Base-by-base conservation (phyloP, 2,329 filamentous ascomycete genomes). In the Exserohilum rostratum region DNA sequence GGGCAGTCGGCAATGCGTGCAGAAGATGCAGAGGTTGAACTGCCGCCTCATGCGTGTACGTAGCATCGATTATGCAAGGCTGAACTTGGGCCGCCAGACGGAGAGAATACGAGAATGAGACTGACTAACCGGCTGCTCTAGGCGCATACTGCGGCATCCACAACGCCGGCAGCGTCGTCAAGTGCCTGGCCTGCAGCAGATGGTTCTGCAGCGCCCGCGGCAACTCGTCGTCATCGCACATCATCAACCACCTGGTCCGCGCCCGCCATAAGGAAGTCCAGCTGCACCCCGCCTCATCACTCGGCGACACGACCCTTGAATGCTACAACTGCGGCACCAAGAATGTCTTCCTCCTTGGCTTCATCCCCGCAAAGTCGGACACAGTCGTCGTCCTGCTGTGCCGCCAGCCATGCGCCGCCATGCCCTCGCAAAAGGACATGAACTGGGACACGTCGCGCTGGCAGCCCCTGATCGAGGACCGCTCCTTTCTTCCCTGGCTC, bases 321-420 rank as follows among this genome's bases (percentile, higher is more conserved):
- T 99, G 95, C 79, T 99, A 99, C 81, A 98, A 97, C 78, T 99
- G 95, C 76, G 95, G 93, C 42, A 97, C 91, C n/a, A 98, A 97
- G 80, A 99, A 99, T 74, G 93, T 97, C 44, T 99, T 99, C 67
- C 83, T 98, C 31, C 87, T 99, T 25, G 95, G 95, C 6, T 99
- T 99, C 75, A 99, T 99, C 66, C 96, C 95, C 9, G 95, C 95
- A 52, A 99, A 99, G 75, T 98, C 95, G 10, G 96, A 99, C 71
- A 97, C 95, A 0, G 95, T 99, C 25, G 96, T 99, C 6, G 95
- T 99, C 20, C 86, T 99, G 39, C 85, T 99, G 33, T 99, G 95
- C 76, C 92, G 95, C 57, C 95, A 98, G 77, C 95, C 95, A 42
- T 99, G 95, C 76, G 95, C 93, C 30, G 89, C 95, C 25, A 93